Evolutionary conservation across 2,329 filamentous ascomycete genomes (phyloP).

Genomic region (Monosporascus cannonballus): DNA sequence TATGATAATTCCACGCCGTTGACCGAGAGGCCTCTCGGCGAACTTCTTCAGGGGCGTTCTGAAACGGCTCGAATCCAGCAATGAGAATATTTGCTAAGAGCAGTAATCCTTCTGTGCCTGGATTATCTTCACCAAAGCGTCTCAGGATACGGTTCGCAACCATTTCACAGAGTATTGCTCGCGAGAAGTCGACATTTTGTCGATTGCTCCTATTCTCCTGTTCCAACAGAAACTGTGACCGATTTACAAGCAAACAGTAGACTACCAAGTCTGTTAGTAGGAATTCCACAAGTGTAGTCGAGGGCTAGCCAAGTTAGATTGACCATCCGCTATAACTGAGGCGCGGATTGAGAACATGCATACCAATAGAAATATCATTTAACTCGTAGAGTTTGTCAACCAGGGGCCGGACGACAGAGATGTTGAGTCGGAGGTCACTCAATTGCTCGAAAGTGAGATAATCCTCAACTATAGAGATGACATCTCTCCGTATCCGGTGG

Average conservation of each 20-base stretch:
- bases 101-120: constrained; percentile 63
- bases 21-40: constrained; percentile 49
- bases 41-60: constrained; percentile 68
- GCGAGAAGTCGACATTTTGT: constrained; percentile 73
- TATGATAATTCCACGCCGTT: constrained; percentile 41
- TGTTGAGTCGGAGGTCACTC: constrained; percentile 74
- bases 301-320: too few relatives aligned
- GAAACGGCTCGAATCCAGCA: constrained; percentile 78
- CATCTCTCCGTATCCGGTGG: constrained; percentile 62
- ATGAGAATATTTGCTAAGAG: constrained; percentile 74
- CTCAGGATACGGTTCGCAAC: constrained; percentile 73
- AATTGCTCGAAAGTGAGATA: constrained; percentile 68
- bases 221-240: constrained; percentile 72
- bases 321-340: too few relatives aligned
- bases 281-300: neutral
- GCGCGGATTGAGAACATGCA: constrained; percentile 12
- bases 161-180: constrained; percentile 73
- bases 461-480: constrained; percentile 57
- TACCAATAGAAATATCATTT: constrained; percentile 72
- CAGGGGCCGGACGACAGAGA: constrained; percentile 70
- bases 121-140: constrained; percentile 72
- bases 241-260: constrained; percentile 78
- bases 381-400: constrained; percentile 79
- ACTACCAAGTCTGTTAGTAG: constrained; percentile 40
- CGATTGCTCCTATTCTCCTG: constrained; percentile 70